These are phyloP conservation scores for Diplodia seriata DNA, from an alignment of 2,329 filamentous ascomycete species.

Conservation along the genomic window DNA sequence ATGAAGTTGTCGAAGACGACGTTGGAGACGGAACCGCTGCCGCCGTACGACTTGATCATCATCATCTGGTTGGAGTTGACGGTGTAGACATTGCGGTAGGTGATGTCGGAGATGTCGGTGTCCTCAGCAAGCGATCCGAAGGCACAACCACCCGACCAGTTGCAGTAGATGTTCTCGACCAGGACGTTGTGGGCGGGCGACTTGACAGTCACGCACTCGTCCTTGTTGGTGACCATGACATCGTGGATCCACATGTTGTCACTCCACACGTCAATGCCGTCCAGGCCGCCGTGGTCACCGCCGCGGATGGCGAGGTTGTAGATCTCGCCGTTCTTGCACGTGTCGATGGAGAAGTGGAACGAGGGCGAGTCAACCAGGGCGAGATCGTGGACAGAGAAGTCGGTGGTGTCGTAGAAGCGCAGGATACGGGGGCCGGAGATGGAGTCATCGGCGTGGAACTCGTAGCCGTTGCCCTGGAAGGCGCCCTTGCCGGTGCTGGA, in stretches of 20 bases:
- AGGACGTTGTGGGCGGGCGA: constrained; percentile 60
- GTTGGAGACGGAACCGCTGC: constrained; percentile 60
- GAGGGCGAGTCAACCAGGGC: constrained; percentile 57
- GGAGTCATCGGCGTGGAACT: constrained; percentile 54
- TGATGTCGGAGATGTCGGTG: constrained; percentile 59
- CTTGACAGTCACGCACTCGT: constrained; percentile 67
- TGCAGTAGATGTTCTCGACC: constrained; percentile 68
- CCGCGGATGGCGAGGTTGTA: constrained; percentile 65
- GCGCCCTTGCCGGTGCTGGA: constrained; percentile 60
- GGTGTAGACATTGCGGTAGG: constrained; percentile 65
- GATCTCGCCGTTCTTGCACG: constrained; percentile 59
- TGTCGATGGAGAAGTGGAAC: constrained; percentile 61
- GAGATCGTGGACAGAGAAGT: constrained; percentile 60
- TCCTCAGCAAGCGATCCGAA: constrained; percentile 62
- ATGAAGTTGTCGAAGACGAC: constrained; percentile 64
- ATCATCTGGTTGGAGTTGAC: constrained; percentile 67
- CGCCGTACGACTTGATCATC: constrained; percentile 68
- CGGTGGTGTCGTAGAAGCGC: constrained; percentile 53
- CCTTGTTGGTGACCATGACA: constrained; percentile 67
- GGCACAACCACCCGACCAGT: constrained; percentile 66
- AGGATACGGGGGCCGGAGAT: constrained; percentile 55
- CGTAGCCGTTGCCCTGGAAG: constrained; percentile 61
- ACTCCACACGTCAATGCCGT: constrained; percentile 63
- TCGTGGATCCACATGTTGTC: constrained; percentile 66
- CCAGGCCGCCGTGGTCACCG: constrained; percentile 59